Evolutionary conservation across 805 yeast species (phyloP), one percentile per base, ranked within the genome.

Genomic region (Huiozyma sinensis): DNA sequence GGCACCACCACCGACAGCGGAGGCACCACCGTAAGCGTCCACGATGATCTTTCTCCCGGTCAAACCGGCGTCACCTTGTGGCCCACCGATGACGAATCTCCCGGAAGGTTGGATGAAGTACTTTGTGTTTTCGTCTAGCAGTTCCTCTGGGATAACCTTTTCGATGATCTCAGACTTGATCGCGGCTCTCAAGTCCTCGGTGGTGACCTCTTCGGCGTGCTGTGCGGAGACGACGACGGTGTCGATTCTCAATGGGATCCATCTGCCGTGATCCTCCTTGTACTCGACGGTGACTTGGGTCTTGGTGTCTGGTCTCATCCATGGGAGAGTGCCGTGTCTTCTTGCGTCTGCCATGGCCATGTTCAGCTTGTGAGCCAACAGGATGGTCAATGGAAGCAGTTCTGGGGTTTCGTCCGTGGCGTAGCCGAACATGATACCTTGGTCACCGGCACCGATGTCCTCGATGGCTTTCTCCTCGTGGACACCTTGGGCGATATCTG

Each of bases 1-100:
- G 54, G 98, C 98, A 78, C 98, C 98, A 78, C 98, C 98, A 74
- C 98, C 98, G 78, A 92, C 98, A 64, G 98, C 97, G 73, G 98
- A 97, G 94, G 98, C 94, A 64, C 98, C 98, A 76, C 98, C 98
- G 75, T 92, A 92, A 54, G 98, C 95, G 72, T 92, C 98, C 67
- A 92, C 98, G 63, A 92, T 92, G 71, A 92, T 92, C 78, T 92
- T 92, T 77, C 98, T 87, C 71, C 98, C 98, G 57, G 98, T 92
- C 66, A 92, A 76, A 77, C 98, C 98, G 56, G 98, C 98, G 69
- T 92, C 98, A 80, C 98, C 98, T 74, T 92, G 98, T 58, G 98
- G 98, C 70, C 98, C 98, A 75, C 98, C 98, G 66, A 92, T 92
- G 63, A 92, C 96, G 80, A 92, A 92, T 73, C 97, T 84, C 60